Percentiles rank a stretch among this genome's conserved stretches.
These are phyloP conservation scores for Ceratocystiopsis sp. DNA, from an alignment of 2,329 filamentous ascomycete species.

Conservation along the genomic window DNA sequence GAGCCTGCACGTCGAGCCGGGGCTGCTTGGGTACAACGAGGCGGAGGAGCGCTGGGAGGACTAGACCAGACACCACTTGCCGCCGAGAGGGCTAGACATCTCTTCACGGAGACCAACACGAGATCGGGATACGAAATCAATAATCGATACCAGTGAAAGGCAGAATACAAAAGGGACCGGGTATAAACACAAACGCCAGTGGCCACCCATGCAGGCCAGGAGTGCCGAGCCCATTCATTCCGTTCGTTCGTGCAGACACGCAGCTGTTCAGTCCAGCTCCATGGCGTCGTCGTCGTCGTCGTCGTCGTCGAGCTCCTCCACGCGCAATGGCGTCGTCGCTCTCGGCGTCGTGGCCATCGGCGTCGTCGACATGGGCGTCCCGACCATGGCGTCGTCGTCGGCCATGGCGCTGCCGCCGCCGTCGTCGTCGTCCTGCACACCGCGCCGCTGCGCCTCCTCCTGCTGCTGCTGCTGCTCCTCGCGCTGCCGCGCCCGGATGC, in stretches of 20 bases:
- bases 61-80: no score
- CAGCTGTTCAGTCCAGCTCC: conserved; percentile 36
- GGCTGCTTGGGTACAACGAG: conserved; percentile 18
- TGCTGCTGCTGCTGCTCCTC: conserved; percentile 18
- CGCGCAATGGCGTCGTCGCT: background rate
- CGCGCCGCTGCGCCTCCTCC: conserved; percentile 28
- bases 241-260: background rate
- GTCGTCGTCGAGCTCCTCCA: conserved; percentile 9
- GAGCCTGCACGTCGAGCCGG: conserved; percentile 19
- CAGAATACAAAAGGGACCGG: background rate
- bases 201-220: no score
- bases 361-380: conserved; percentile 1
- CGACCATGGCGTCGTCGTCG: conserved; percentile 1
- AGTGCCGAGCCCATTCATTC: background rate
- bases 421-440: conserved; percentile 13
- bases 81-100: no score
- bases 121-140: conserved; percentile 7
- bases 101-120: no score
- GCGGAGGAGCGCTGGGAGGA: conserved; percentile 15
- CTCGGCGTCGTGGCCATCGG: conserved; percentile 4
- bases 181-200: no score
- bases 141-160: background rate
- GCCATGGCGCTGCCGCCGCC: background rate
- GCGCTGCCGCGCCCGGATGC: conserved; percentile 43
- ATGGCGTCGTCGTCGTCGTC: conserved; percentile 43